A percentile compares a stretch with the other conserved stretches of the same genome.
phyloP scores from a whole-genome alignment of 192 early-diverging fungal species.

The Coemansia furcata region DNA sequence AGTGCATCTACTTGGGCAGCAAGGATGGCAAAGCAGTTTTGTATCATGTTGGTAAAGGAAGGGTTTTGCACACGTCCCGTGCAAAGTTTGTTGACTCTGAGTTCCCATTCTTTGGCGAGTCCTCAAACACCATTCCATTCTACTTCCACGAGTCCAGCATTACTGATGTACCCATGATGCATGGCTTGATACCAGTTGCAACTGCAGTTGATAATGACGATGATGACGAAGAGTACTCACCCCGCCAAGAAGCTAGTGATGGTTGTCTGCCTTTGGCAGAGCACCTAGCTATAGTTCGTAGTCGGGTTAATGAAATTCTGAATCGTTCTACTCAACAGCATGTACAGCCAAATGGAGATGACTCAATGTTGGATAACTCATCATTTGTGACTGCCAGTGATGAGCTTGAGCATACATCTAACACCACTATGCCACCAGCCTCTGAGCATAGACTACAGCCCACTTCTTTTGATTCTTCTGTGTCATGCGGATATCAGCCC shows the following conservation, averaged over 20 bases:
- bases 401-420: neutral
- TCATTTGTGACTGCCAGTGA: neutral
- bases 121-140: neutral
- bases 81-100: neutral
- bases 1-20: slow-evolving; percentile 1
- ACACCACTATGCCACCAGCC: neutral
- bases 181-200: neutral
- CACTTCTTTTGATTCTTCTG: neutral
- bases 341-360: neutral
- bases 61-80: neutral
- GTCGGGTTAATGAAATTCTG: neutral
- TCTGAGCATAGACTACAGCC: neutral
- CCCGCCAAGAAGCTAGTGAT: neutral
- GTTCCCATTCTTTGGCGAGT: neutral
- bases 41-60: slow-evolving; percentile 2
- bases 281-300: no score
- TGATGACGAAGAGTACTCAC: neutral
- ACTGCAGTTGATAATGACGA: neutral
- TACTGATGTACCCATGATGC: neutral
- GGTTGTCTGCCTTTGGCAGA: no score
- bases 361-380: neutral
- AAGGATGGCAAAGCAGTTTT: slow-evolving; percentile 1
- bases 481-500: neutral
- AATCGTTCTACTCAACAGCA: neutral
- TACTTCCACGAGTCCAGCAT: neutral